These are phyloP conservation scores for Echinosophora koreensis DNA, from an alignment of 306 rosid genomes.

Conservation along the genomic window DNA sequence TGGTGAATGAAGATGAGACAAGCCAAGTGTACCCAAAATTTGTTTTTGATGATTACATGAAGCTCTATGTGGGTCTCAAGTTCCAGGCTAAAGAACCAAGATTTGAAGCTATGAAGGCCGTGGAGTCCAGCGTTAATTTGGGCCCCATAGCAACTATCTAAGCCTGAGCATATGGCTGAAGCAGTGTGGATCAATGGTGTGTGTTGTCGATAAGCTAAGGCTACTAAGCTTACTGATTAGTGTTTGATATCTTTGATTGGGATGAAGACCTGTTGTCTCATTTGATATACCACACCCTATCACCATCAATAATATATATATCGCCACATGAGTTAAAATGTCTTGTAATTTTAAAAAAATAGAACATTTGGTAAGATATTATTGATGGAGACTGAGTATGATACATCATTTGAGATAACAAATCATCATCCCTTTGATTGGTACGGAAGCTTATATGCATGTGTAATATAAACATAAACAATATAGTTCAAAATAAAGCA, in stretches of 20 bases:
- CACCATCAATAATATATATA: too few species aligned
- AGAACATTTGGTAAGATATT: too few species aligned
- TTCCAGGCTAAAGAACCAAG: conserved; percentile 98
- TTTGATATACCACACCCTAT: too few species aligned
- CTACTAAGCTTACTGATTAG: conserved; percentile 13
- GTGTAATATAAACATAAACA: conserved; percentile 31
- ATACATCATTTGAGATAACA: too few species aligned
- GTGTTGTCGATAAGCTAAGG: conserved; percentile 38
- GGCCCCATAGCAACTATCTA: conserved; percentile 70
- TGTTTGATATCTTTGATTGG: conserved; percentile 21
- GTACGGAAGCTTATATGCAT: conserved; percentile 33
- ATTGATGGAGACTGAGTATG: too few species aligned
- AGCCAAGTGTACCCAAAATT: conserved; percentile 79
- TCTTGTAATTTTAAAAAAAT: too few species aligned
- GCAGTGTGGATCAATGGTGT: neutral
- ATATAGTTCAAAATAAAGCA: conserved; percentile 30
- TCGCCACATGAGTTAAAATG: too few species aligned
- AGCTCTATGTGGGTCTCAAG: conserved; percentile 82
- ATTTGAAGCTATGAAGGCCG: conserved; percentile 89
- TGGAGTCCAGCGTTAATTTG: conserved; percentile 52
- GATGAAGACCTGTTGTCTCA: too few species aligned
- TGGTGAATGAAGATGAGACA: conserved; percentile 67
- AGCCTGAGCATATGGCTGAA: conserved; percentile 23
- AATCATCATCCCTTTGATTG: neutral
- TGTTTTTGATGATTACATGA: conserved; percentile 96